Evolutionary conservation across 768 basidiomycete genomes (phyloP), one percentile per base, ranked within the genome.

Genomic region (Gyrodon lividus): DNA sequence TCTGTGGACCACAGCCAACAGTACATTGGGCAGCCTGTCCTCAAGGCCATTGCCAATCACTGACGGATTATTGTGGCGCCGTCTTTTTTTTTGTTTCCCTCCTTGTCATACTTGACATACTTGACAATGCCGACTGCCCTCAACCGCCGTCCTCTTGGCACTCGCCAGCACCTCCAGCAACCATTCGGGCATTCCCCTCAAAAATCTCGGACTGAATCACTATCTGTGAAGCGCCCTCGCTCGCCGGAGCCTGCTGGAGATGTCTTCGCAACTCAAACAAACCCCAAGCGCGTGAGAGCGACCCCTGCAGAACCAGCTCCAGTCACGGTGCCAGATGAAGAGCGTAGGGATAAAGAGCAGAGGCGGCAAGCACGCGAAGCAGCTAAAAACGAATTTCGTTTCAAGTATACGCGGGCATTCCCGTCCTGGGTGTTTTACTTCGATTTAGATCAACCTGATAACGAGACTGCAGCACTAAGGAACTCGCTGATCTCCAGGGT

Each of bases 361-460:
- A 78, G 71, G 48, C 70, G 76, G 26, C 67, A 73, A 4, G 79
- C 80, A 54, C 76, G 81, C 24, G 79, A 83, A 56, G 74, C 76
- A 52, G 76, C 76, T 57, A 80, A 84, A 55, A 73, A 75, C 5
- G 87, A 90, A 59, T 98, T 92, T 74, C 82, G 80, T 62, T 71
- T 81, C 43, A 97, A 93, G 74, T 98, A 93, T 70, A 80, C 78
- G 48, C 81, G 82, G 46, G 89, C 89, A 19, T 97, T 98, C 72
- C 92, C 92, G 2, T 72, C 70, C 22, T 92, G 87, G 76, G 80
- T 76, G 16, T 96, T 98, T 69, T 87, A 92, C 69, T 87, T 98
- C 64, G 93, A 97, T 64, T 68, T 84, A 52, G 78, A 81, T 59
- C 60, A 70, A 37, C 72, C 72, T 26, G 70, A 74, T 44, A 69